phyloP scores from a whole-genome alignment of 176 grass and related monocot genomes.

The Ananas comosus region DNA sequence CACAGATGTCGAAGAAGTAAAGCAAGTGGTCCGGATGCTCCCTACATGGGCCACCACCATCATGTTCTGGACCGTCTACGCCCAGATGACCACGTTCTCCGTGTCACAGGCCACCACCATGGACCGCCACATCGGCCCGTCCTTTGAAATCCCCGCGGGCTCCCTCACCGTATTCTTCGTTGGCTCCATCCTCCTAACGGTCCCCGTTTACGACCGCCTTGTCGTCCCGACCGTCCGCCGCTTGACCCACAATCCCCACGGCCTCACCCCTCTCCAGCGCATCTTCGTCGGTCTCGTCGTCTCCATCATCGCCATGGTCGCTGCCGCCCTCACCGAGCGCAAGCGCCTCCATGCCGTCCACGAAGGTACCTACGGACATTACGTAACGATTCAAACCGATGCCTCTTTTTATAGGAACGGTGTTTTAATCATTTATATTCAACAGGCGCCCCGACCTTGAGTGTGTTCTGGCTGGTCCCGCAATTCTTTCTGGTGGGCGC shows the following conservation, averaged over 20 bases:
- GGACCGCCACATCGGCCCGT: constrained; percentile 59
- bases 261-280: constrained; percentile 72
- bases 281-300: constrained; percentile 61
- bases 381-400: no score
- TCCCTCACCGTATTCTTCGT: constrained; percentile 90
- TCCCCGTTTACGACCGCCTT: constrained; percentile 77
- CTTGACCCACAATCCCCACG: constrained; percentile 54
- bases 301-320: constrained; percentile 64
- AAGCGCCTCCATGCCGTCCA: constrained; percentile 22
- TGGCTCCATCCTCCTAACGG: constrained; percentile 66
- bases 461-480: constrained; percentile 79
- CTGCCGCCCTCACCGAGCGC: constrained; percentile 34
- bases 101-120: constrained; percentile 62
- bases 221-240: constrained; percentile 36
- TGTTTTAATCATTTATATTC: no score
- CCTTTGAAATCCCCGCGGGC: constrained; percentile 55
- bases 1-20: constrained; percentile 80
- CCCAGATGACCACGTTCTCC: constrained; percentile 92
- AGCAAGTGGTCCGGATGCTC: constrained; percentile 66
- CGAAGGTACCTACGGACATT: neutral
- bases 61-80: constrained; percentile 84
- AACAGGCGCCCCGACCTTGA: constrained; percentile 6
- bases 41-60: constrained; percentile 70
- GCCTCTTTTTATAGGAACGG: no score
- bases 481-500: constrained; percentile 90